Evolutionary conservation across 2,329 filamentous ascomycete species (phyloP), one percentile per base, ranked within the genome.

Genomic region (Paramyrothecium roridum): DNA sequence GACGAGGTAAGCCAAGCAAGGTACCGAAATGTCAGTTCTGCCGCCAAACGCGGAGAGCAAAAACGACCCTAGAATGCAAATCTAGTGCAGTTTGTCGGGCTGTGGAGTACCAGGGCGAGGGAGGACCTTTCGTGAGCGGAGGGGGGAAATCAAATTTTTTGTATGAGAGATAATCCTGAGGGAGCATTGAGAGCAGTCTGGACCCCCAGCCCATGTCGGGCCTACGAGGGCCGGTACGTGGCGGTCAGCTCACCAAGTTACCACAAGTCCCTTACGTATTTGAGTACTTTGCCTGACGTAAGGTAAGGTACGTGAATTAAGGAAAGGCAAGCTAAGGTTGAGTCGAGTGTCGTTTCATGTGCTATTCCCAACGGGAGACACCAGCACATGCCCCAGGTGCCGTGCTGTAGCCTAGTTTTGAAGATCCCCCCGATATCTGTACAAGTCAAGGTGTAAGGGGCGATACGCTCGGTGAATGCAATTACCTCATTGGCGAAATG

Each of bases 241-340:
- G 40, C 22, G 43, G 52, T 45, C 40, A 55, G 52, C 63, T 66
- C 57, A 34, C 48, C 48, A 20, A 19, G 50, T 37, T 55, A 53
- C 50, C 37, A 43, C 7, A 43, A 43, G 37, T 43, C 37, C 37
- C 37, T 30, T 30, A 10, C 6, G 26, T 10, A 30, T 4, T 30
- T 10, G 26, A 30, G 26, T 30, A 30, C 26, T 10, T 30, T 30
- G 10, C 26, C 26, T 30, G 26, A 30, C 26, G 10, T 10, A 30
- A 6, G 26, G 26, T 30, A 30, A 30, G 26, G n/a, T n/a, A n/a
- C 26, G 26, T 30, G 26, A n/a, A n/a, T 30, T 10, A 10, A 30
- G 26, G 26, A 6, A 10, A 30, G 26, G 26, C 26, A 4, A 30
- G 26, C 6, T 6, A 30, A 10, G 4, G 26, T 10, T 6, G 4